A percentile compares a stretch with the other conserved stretches of the same genome.
Evolutionary conservation across 148 eudicot species (phyloP).

Genomic region (Arbutus unedo): DNA sequence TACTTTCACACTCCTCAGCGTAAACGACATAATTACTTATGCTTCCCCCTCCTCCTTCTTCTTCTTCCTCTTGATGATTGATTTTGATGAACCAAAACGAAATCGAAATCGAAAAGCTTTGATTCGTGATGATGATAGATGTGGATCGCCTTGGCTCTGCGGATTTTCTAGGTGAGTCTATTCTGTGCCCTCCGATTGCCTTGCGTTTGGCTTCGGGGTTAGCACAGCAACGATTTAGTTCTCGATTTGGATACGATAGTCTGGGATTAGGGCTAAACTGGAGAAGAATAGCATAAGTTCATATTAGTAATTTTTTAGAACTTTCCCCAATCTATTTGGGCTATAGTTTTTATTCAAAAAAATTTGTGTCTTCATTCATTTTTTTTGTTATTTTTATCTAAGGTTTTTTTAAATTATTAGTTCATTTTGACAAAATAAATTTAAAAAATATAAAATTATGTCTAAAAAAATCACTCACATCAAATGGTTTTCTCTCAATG

Average conservation of each 20-base stretch:
- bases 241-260: neutral
- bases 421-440: no score
- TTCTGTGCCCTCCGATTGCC: neutral
- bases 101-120: neutral
- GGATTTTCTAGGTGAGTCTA: no score
- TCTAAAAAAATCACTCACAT: no score
- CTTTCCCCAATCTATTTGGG: no score
- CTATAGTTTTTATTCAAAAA: no score
- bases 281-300: no score
- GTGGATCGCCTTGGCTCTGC: neutral
- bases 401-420: no score
- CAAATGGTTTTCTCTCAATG: no score
- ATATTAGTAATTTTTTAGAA: no score
- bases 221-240: neutral
- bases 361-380: no score
- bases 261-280: neutral
- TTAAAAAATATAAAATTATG: no score
- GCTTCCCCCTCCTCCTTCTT: neutral
- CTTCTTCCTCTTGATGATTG: neutral
- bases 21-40: conserved; percentile 34
- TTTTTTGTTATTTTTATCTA: no score
- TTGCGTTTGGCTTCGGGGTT: neutral
- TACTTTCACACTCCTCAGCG: conserved; percentile 47
- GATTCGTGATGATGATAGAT: neutral
- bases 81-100: neutral